phyloP scores from a whole-genome alignment of 2,329 filamentous ascomycete genomes.

The Sphaceloma murrayae region DNA sequence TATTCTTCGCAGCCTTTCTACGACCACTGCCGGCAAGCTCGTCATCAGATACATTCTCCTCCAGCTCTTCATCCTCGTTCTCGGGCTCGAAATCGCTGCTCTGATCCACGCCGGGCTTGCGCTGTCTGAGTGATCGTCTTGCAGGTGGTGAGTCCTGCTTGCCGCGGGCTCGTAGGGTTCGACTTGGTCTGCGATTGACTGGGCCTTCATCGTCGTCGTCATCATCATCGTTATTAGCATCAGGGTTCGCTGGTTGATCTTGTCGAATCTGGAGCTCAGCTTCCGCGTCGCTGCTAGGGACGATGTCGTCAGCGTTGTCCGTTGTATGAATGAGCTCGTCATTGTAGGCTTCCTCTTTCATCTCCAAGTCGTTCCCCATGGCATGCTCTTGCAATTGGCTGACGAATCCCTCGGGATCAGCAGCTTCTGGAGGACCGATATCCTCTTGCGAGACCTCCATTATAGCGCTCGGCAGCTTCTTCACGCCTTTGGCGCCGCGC shows the following conservation, averaged over 20 bases:
- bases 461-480: slow-evolving; percentile 40
- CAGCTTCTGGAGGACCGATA: slow-evolving; percentile 26
- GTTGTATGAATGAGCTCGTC: slow-evolving; percentile 24
- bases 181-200: slow-evolving; percentile 36
- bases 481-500: slow-evolving; percentile 40
- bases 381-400: slow-evolving; percentile 24
- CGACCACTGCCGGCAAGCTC: slow-evolving; percentile 16
- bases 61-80: slow-evolving; percentile 46
- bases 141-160: slow-evolving; percentile 26
- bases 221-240: too few relatives aligned
- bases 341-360: slow-evolving; percentile 27
- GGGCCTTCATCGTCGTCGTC: slow-evolving; percentile 50
- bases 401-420: slow-evolving; percentile 25
- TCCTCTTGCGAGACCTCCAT: slow-evolving; percentile 47
- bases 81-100: slow-evolving; percentile 56
- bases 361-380: slow-evolving; percentile 28
- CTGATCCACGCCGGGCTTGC: slow-evolving; percentile 41
- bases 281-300: slow-evolving; percentile 25
- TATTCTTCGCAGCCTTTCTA: slow-evolving; percentile 29
- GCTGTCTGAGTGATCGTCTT: slow-evolving; percentile 33
- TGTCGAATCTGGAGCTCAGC: slow-evolving; percentile 26
- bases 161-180: slow-evolving; percentile 26
- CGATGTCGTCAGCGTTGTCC: slow-evolving; percentile 25
- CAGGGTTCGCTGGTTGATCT: too few relatives aligned
- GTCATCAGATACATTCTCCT: slow-evolving; percentile 26